Base-by-base conservation (phyloP, 1,284 basidiomycete species). In the Amylostereum chailletii region DNA sequence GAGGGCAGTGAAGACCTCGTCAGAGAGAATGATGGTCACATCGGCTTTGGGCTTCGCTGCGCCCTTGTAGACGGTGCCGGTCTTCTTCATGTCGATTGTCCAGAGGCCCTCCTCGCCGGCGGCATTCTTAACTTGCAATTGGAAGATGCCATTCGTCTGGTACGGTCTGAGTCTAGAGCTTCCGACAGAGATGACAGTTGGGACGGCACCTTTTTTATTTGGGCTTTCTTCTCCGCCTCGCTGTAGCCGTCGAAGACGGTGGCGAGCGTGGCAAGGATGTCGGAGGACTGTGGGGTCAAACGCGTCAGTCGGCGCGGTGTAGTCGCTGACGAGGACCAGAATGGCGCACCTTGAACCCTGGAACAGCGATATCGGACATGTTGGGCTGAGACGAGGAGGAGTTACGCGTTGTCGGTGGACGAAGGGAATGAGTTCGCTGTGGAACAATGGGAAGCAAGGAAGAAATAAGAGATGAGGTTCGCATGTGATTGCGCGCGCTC, bases 51-150 rank as follows among this genome's bases (percentile, higher is more conserved):
- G 71, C 54, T 85, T 81, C 2, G 86, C 85, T 26, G 73, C 69
- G 38, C 92, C 93, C 68, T 89, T 86, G 70, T 84, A 84, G 31
- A 95, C 81, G 36, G 77, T 74, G 31, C 89, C 90, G 34, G 81
- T 77, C 71, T 93, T 89, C 80, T 99, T 99, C 63, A 97, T 66
- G 75, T 98, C 95, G 59, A 98, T 92, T n/a, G 92, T 94, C 90
- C 90, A 94, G 43, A 76, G 75, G 44, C 75, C 89, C 62, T 87
- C 84, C 66, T 90, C 76, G 58, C 87, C 89, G 34, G 75, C 75
- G 19, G 67, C 71, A 64, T 94, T 93, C 69, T 87, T 84, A 60
- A 96, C 79, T 55, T 83, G 81, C 54, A 97, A 74, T 71, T 95
- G 88, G 66, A 97, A 95, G 66, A 94, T 80, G 57, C 90, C 91